These are phyloP conservation scores for Leccinum fibrillosum DNA, from an alignment of 768 basidiomycete species.

Conservation along the genomic window DNA sequence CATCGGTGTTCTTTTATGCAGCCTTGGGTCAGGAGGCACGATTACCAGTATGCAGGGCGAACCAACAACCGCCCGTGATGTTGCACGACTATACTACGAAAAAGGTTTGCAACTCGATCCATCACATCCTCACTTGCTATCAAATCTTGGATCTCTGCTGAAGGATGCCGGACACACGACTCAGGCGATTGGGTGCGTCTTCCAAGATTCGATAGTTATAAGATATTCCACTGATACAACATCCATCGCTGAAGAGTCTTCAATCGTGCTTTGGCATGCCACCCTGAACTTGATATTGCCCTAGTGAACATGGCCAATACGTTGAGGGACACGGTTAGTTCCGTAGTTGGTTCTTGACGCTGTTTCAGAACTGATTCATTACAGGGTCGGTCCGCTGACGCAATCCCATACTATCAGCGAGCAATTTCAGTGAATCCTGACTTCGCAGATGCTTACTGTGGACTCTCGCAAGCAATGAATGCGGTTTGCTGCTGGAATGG, in stretches of 20 bases:
- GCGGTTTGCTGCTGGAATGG: conserved; percentile 47
- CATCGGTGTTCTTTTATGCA: conserved; percentile 46
- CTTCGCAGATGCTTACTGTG: conserved; percentile 48
- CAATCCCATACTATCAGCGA: conserved; percentile 43
- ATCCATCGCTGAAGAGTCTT: conserved; percentile 32
- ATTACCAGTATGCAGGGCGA: conserved; percentile 19
- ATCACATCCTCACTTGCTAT: conserved; percentile 47
- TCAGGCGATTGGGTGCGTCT: conserved; percentile 40
- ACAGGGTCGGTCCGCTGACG: conserved; percentile 41
- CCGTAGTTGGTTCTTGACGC: neutral
- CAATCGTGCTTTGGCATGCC: conserved; percentile 35
- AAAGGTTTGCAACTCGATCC: conserved; percentile 43
- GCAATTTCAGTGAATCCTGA: conserved; percentile 41
- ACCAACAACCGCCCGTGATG: conserved; percentile 28
- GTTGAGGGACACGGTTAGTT: conserved; percentile 43
- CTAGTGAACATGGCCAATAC: conserved; percentile 52
- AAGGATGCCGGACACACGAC: conserved; percentile 45
- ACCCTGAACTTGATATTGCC: conserved; percentile 50
- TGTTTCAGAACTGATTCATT: neutral
- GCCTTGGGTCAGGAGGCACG: conserved; percentile 25
- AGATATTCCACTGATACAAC: conserved; percentile 3
- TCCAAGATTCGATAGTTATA: neutral
- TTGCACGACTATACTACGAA: conserved; percentile 45
- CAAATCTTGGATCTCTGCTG: conserved; percentile 48
- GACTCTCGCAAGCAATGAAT: conserved; percentile 42